Percentiles rank a stretch among this genome's conserved stretches.
These are phyloP conservation scores for Aurifilum marmelostoma DNA, from an alignment of 2,329 filamentous ascomycete species.

Conservation along the genomic window DNA sequence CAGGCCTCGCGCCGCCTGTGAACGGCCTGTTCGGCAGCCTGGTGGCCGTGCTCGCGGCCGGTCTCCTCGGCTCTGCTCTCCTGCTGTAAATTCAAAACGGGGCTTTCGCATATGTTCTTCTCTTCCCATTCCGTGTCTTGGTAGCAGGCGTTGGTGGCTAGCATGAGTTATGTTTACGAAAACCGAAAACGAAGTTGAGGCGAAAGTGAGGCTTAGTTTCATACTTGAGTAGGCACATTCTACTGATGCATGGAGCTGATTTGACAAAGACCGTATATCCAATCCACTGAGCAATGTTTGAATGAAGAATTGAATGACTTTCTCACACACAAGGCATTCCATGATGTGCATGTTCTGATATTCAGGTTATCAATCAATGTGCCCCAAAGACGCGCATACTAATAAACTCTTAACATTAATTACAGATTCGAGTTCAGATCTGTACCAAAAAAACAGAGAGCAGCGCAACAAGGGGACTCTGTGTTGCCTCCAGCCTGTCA, in stretches of 20 bases:
- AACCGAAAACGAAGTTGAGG: neutral
- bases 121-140: neutral
- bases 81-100: conserved; percentile 8
- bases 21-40: conserved; percentile 22
- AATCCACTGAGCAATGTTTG: neutral
- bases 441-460: neutral
- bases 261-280: neutral
- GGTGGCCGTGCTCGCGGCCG: conserved; percentile 15
- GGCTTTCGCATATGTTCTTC: neutral
- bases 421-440: neutral
- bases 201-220: neutral
- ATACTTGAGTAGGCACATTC: neutral
- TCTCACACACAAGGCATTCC: neutral
- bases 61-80: conserved; percentile 21
- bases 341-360: neutral
- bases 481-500: neutral
- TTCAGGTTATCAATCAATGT: neutral
- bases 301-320: neutral
- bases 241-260: neutral
- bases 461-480: neutral
- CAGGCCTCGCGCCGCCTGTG: conserved; percentile 18
- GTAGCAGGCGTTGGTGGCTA: conserved; percentile 9
- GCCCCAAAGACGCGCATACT: neutral
- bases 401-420: neutral
- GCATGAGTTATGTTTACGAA: neutral